Conservation (phyloP, 75 land plant species). For the Cunninghamia lanceolata region DNA sequence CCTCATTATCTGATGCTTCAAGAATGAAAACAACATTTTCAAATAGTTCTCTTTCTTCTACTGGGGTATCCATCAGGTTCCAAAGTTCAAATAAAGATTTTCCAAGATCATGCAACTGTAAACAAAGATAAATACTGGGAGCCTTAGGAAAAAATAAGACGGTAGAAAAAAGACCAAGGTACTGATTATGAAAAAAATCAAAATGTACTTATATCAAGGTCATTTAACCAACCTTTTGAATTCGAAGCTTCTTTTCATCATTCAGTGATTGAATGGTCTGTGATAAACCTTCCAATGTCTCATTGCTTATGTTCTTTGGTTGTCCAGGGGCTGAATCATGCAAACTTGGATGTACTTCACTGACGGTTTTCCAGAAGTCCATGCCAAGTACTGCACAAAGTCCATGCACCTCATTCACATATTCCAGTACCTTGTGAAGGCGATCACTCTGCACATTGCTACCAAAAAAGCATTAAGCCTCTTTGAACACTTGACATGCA, state of each 20-base stretch:
- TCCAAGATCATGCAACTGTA: constrained; percentile 71
- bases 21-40: constrained; percentile 52
- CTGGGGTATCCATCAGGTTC: constrained; percentile 67
- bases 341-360: constrained; percentile 32
- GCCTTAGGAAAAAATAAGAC: neutral
- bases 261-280: constrained; percentile 32
- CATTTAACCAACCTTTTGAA: constrained; percentile 39
- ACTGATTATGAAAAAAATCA: neutral
- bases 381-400: constrained; percentile 24
- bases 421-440: constrained; percentile 27
- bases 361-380: constrained; percentile 22
- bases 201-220: neutral
- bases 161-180: neutral
- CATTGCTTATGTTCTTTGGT: constrained; percentile 37
- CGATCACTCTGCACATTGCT: constrained; percentile 33
- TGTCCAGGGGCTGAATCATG: constrained; percentile 27
- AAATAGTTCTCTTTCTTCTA: constrained; percentile 49
- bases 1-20: constrained; percentile 40
- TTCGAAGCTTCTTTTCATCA: constrained; percentile 39
- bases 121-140: neutral
- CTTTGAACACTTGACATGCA: neutral
- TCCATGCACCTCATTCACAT: constrained; percentile 26
- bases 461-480: neutral
- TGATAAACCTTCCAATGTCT: constrained; percentile 22
- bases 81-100: constrained; percentile 61